These are phyloP conservation scores for Cicer pinnatifidum DNA, from an alignment of 306 rosid species.

Conservation along the genomic window DNA sequence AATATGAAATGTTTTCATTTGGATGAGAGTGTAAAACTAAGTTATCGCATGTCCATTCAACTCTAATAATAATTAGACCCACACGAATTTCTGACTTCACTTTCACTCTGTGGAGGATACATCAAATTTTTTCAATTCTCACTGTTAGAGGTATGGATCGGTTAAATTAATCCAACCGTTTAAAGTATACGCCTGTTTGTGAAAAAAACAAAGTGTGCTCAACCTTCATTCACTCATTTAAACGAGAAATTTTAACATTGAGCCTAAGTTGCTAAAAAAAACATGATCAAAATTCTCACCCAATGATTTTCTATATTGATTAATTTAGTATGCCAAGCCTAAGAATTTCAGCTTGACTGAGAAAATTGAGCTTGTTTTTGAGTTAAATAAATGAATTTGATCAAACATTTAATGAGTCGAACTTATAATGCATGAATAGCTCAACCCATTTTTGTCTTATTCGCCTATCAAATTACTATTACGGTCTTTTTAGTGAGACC, in stretches of 20 bases:
- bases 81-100: constrained; percentile 22
- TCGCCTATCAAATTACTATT: neutral
- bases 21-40: no score
- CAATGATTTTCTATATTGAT: neutral
- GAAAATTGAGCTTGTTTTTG: constrained; percentile 2
- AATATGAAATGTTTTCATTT: no score
- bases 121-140: neutral
- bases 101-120: constrained; percentile 4
- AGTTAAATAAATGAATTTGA: constrained; percentile 1
- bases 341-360: neutral
- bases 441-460: neutral
- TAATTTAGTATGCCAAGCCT: neutral
- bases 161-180: neutral
- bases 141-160: neutral
- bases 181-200: neutral
- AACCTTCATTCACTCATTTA: neutral
- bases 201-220: neutral
- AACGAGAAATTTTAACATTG: neutral
- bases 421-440: neutral
- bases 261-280: neutral
- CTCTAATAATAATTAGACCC: neutral
- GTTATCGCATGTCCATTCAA: no score
- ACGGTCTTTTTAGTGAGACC: neutral
- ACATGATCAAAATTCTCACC: neutral
- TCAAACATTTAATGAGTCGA: neutral